Evolutionary conservation across 2,329 filamentous ascomycete genomes (phyloP).

Genomic region (Stagonosporopsis rhizophila): DNA sequence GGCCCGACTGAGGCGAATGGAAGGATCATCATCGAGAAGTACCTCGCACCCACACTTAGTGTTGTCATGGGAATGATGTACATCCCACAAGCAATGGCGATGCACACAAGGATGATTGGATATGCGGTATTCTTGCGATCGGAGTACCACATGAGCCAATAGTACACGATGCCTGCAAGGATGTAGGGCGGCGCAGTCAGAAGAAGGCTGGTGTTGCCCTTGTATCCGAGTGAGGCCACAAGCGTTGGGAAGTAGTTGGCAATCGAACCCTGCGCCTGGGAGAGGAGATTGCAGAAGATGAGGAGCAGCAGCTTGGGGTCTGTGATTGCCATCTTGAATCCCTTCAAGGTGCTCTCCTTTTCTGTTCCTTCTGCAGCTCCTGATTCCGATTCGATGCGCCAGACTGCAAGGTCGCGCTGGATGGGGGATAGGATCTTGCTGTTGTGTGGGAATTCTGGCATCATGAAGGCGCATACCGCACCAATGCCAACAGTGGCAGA

Average conservation of each 20-base stretch:
- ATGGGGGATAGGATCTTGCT: conserved; percentile 20
- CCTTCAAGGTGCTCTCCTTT: conserved; percentile 56
- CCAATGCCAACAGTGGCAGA: conserved; percentile 29
- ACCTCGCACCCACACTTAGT: conserved; percentile 40
- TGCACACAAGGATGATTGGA: conserved; percentile 51
- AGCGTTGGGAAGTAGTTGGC: conserved; percentile 61
- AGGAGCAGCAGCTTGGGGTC: conserved; percentile 67
- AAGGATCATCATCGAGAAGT: conserved; percentile 41
- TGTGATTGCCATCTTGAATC: conserved; percentile 63
- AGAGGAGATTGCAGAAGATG: conserved; percentile 66
- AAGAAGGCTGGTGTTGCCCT: conserved; percentile 61
- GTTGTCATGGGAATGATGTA: conserved; percentile 49
- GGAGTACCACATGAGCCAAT: conserved; percentile 52
- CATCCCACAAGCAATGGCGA: conserved; percentile 35
- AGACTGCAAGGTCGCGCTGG: conserved; percentile 28
- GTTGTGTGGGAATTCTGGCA: conserved; percentile 31
- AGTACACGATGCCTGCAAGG: conserved; percentile 57
- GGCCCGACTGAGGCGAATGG: conserved; percentile 33
- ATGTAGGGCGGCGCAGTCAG: conserved; percentile 66
- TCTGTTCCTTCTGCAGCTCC: conserved; percentile 26
- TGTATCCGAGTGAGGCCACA: conserved; percentile 62
- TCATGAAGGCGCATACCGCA: conserved; percentile 27
- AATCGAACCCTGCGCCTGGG: conserved; percentile 62
- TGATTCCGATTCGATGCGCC: conserved; percentile 29
- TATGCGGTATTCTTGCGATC: conserved; percentile 55